Conservation (phyloP, 2,329 filamentous ascomycete genomes). For the Ramichloridium luteum region DNA sequence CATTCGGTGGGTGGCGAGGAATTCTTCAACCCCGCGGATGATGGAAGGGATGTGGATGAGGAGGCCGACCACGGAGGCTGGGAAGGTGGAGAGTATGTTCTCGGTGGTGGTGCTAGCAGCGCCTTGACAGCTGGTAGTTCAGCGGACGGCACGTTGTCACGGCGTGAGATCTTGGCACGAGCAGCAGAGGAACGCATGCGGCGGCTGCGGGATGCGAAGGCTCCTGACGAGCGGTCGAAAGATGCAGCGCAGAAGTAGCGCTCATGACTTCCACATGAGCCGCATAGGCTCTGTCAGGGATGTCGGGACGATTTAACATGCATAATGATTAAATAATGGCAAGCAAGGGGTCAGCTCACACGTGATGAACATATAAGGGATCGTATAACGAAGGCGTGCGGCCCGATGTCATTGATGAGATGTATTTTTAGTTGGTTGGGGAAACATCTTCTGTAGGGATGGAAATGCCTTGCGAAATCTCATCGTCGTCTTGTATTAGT, state of each 20-base stretch:
- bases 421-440: no score
- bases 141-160: conserved; percentile 35
- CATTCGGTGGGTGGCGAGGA: conserved; percentile 46
- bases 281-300: no score
- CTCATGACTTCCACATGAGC: no score
- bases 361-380: no score
- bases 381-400: no score
- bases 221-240: conserved; percentile 20
- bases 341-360: not conserved
- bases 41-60: conserved; percentile 28
- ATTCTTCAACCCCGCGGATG: conserved; percentile 42
- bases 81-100: conserved; percentile 66
- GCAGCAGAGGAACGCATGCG: conserved; percentile 58
- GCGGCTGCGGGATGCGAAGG: conserved; percentile 36
- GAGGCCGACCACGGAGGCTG: conserved; percentile 60
- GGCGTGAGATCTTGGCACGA: conserved; percentile 62
- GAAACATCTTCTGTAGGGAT: no score
- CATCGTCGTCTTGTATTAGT: no score
- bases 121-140: conserved; percentile 2
- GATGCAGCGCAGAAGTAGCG: conserved; percentile 8
- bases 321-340: no score
- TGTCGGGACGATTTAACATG: no score
- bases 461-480: no score
- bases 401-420: no score
- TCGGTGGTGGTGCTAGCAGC: conserved; percentile 22